Percentiles rank a stretch among this genome's conserved stretches.
Conservation (phyloP, 306 rosid genomes). For the Gastrolobium villosum region DNA sequence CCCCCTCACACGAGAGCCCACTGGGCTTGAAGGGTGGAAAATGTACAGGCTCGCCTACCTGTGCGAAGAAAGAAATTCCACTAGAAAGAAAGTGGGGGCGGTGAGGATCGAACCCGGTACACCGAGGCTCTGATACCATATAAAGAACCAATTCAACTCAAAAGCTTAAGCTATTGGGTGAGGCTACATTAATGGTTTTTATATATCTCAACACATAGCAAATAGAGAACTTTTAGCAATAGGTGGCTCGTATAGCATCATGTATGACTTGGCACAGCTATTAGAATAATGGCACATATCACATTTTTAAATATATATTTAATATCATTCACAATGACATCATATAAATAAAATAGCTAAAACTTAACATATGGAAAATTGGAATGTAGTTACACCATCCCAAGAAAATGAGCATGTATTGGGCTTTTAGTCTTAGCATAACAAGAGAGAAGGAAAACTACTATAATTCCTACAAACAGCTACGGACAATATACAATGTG, state of each 20-base stretch:
- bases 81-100: too few species aligned
- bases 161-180: too few species aligned
- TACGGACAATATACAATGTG: not conserved
- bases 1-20: too few species aligned
- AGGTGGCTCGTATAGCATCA: not conserved
- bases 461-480: not conserved
- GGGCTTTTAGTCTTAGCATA: not conserved
- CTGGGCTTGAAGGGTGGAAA: too few species aligned
- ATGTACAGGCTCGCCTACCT: too few species aligned
- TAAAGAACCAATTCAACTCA: too few species aligned
- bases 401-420: not conserved
- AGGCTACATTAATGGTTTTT: too few species aligned
- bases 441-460: not conserved
- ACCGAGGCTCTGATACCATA: too few species aligned
- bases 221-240: not conserved
- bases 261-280: not conserved
- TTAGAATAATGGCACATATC: not conserved
- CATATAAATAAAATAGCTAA: constrained; percentile 1
- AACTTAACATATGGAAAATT: not conserved
- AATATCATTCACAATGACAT: not conserved
- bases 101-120: too few species aligned
- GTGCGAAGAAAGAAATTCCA: too few species aligned
- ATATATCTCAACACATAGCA: too few species aligned
- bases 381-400: not conserved
- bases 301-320: not conserved